phyloP scores from a whole-genome alignment of 352 stramenopile genomes.

The Blastocystis sp. region DNA sequence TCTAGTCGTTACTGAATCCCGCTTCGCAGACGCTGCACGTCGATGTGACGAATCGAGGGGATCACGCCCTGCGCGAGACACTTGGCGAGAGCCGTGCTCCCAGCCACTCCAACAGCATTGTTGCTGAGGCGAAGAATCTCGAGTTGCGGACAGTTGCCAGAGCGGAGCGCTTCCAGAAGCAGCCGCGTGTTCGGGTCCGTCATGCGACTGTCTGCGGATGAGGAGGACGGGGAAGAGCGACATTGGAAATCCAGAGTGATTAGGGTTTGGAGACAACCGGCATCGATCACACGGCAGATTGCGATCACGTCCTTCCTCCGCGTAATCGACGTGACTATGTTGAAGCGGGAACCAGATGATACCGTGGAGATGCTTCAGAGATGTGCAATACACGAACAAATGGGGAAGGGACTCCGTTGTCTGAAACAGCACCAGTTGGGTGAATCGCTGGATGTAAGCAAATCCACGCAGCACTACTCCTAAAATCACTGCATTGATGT shows the following conservation, averaged over 20 bases:
- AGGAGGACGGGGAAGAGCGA: background rate
- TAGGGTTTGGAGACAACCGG: conserved; percentile 2
- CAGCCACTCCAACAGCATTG: conserved; percentile 48
- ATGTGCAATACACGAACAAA: conserved; percentile 27
- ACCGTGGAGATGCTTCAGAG: conserved; percentile 40
- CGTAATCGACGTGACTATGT: conserved; percentile 40
- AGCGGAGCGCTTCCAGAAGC: conserved; percentile 1
- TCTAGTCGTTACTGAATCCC: background rate
- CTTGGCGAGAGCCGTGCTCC: background rate
- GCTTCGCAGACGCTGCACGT: conserved; percentile 2
- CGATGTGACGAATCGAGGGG: background rate
- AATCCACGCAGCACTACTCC: background rate
- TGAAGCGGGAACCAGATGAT: background rate
- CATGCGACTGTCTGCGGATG: conserved; percentile 46
- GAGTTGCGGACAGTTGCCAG: conserved; percentile 33
- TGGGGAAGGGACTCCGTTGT: conserved; percentile 39
- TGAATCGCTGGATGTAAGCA: background rate
- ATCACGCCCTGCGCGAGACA: conserved; percentile 23
- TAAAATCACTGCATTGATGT: conserved; percentile 24
- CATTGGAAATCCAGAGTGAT: conserved; percentile 53
- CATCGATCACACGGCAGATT: conserved; percentile 6
- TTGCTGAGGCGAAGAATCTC: conserved; percentile 28
- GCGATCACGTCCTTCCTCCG: background rate
- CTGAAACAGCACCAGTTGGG: conserved; percentile 23
- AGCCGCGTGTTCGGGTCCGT: conserved; percentile 35